Conservation (phyloP, 2,329 filamentous ascomycete species). For the Xylariaceae sp. region DNA sequence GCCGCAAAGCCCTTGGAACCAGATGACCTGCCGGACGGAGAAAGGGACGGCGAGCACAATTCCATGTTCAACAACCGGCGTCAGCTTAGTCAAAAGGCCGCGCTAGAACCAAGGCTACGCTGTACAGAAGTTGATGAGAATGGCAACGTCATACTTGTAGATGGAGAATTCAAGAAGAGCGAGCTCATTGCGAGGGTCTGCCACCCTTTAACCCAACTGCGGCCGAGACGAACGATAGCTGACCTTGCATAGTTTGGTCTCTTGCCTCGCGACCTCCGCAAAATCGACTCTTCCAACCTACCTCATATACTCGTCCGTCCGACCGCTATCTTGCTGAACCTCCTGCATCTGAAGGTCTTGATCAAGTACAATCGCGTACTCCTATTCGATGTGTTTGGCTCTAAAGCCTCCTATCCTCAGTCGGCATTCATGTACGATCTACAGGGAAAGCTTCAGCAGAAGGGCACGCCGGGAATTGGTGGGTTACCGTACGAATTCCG, state of each 20-base stretch:
- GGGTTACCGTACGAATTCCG: conserved; percentile 93
- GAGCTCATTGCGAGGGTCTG: conserved; percentile 90
- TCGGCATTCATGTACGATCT: conserved; percentile 98
- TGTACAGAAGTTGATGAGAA: conserved; percentile 95
- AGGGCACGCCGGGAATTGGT: conserved; percentile 61
- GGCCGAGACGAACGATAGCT: conserved; percentile 1
- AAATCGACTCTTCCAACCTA: conserved; percentile 94
- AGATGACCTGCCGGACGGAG: conserved; percentile 61
- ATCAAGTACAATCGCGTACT: conserved; percentile 95
- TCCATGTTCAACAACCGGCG: conserved; percentile 72
- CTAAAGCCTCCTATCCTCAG: conserved; percentile 91
- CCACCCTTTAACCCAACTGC: conserved; percentile 10
- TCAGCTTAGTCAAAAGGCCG: conserved; percentile 72
- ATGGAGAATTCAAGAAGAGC: conserved; percentile 96
- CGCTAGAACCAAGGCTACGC: conserved; percentile 80
- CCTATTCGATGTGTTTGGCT: conserved; percentile 94
- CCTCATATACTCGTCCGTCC: conserved; percentile 94
- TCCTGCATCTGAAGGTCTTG: conserved; percentile 92
- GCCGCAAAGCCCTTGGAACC: conserved; percentile 50
- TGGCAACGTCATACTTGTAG: conserved; percentile 88
- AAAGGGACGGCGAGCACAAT: conserved; percentile 61
- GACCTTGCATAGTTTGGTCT: conserved; percentile 71
- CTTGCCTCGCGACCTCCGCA: conserved; percentile 90
- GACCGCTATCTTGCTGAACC: conserved; percentile 89
- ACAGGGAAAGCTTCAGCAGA: conserved; percentile 88